Percentiles rank a stretch among this genome's conserved stretches.
Conservation (phyloP, 176 grass and related monocot genomes). For the Lolium rigidum region DNA sequence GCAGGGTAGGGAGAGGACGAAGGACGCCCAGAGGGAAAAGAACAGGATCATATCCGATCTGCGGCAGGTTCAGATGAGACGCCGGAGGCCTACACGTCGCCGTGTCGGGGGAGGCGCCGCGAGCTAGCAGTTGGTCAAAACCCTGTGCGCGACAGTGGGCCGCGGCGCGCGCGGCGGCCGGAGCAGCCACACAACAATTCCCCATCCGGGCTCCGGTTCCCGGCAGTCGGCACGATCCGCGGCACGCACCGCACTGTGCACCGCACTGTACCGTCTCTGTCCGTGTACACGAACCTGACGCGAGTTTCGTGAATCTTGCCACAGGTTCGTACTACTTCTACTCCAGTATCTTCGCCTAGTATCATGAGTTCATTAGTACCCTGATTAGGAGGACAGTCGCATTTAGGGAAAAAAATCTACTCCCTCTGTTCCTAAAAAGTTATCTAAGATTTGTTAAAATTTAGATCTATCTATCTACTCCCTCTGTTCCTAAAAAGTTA, state of each 20-base stretch:
- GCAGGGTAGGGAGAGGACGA: background rate
- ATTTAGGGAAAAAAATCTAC: too few relatives aligned
- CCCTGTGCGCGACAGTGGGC: background rate
- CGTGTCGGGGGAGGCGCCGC: background rate
- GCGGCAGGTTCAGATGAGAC: background rate
- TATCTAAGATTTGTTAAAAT: too few relatives aligned
- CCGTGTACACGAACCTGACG: background rate
- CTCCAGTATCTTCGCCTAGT: too few relatives aligned
- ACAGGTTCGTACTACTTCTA: background rate
- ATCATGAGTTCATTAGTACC: too few relatives aligned
- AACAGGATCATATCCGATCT: background rate
- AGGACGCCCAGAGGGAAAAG: too few relatives aligned
- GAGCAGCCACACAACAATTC: background rate
- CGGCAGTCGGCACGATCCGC: background rate
- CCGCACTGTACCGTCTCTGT: background rate
- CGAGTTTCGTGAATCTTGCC: background rate
- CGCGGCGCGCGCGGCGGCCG: background rate
- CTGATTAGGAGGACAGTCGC: too few relatives aligned
- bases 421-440: too few relatives aligned
- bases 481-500: too few relatives aligned
- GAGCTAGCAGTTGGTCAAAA: background rate
- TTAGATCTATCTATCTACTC: too few relatives aligned
- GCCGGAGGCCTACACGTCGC: conserved; percentile 30
- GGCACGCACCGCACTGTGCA: background rate
- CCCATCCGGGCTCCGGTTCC: background rate